Evolutionary conservation across 1,139 yeast genomes (phyloP), one percentile per base, ranked within the genome.

Genomic region (Saccharomycopsis hybrid): DNA sequence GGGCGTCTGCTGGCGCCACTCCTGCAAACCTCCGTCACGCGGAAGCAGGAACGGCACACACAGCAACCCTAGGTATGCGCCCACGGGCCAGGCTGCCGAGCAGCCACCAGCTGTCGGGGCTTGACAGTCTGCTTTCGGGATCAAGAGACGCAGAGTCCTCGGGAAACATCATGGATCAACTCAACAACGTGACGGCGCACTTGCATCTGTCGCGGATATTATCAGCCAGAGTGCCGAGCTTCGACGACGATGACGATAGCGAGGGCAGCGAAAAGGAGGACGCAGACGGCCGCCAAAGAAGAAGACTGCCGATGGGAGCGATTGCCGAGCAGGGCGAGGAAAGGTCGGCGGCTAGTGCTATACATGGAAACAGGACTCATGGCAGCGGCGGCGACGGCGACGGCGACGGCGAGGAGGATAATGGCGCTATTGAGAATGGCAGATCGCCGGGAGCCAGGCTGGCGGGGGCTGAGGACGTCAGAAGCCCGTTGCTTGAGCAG

Each of bases 401-500:
- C 18, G 31, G 43, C 43, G 5, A 40, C 8, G 39, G 39, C 18
- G 18, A n/a, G 18, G 7, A 8, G 5, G 24, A 5, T n/a, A 13
- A 5, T n/a, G 24, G 24, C n/a, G n/a, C n/a, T n/a, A n/a, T n/a
- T n/a, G n/a, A n/a, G n/a, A n/a, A n/a, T n/a, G 24, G 24, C 24
- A 9, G 24, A n/a, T 9, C 5, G 39, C n/a, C 39, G 18, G 33
- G 33, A 8, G 31, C 5, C 27, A n/a, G n/a, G n/a, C n/a, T n/a
- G n/a, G n/a, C n/a, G n/a, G n/a, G n/a, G n/a, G n/a, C n/a, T n/a
- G n/a, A n/a, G n/a, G 11, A n/a, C 8, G 2, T 2, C 11, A 37
- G 35, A 25, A 47, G 43, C 25, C 49, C 51, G 5, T 32, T 50
- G 18, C 24, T 50, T 27, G 47, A 50, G n/a, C 53, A 50, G 25